Evolutionary conservation across 2,329 filamentous ascomycete species (phyloP).

Genomic region (Samsoniella hepiali): DNA sequence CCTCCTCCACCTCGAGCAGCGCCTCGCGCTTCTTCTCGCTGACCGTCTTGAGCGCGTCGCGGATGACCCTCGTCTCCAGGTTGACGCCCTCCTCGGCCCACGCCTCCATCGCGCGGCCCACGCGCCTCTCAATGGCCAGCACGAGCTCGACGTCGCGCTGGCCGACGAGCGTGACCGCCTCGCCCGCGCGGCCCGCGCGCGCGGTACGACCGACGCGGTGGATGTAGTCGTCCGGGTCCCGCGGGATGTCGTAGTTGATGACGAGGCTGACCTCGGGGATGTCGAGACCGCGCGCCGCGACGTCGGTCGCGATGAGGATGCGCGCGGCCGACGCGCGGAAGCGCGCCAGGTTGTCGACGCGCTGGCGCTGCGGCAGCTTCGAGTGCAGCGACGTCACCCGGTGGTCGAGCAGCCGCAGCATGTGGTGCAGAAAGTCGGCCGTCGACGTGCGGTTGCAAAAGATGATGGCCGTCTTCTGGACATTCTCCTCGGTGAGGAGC

Average conservation of each 20-base stretch:
- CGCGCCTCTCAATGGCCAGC: slow-evolving; percentile 82
- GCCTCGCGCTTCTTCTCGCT: slow-evolving; percentile 96
- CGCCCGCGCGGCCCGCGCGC: slow-evolving; percentile 79
- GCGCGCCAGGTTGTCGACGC: slow-evolving; percentile 81
- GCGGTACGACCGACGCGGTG: slow-evolving; percentile 95
- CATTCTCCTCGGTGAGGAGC: slow-evolving; percentile 73
- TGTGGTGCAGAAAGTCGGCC: slow-evolving; percentile 83
- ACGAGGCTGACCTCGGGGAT: slow-evolving; percentile 90
- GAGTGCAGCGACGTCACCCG: slow-evolving; percentile 91
- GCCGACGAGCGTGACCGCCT: slow-evolving; percentile 83
- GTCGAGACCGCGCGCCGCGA: slow-evolving; percentile 90
- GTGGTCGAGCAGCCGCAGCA: slow-evolving; percentile 81
- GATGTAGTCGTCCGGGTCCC: slow-evolving; percentile 97
- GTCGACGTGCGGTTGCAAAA: slow-evolving; percentile 93
- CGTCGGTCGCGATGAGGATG: slow-evolving; percentile 91
- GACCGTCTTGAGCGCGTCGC: slow-evolving; percentile 82
- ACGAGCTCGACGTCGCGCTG: slow-evolving; percentile 90
- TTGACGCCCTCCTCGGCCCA: slow-evolving; percentile 92
- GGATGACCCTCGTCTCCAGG: slow-evolving; percentile 82
- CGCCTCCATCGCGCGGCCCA: slow-evolving; percentile 74
- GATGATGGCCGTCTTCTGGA: slow-evolving; percentile 76
- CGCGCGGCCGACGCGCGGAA: slow-evolving; percentile 88
- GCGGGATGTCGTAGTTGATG: slow-evolving; percentile 91
- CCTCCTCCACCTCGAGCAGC: slow-evolving; percentile 85
- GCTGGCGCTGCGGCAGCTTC: slow-evolving; percentile 76